Conservation (phyloP, 2,329 filamentous ascomycete species). For the Apiospora aurea region DNA sequence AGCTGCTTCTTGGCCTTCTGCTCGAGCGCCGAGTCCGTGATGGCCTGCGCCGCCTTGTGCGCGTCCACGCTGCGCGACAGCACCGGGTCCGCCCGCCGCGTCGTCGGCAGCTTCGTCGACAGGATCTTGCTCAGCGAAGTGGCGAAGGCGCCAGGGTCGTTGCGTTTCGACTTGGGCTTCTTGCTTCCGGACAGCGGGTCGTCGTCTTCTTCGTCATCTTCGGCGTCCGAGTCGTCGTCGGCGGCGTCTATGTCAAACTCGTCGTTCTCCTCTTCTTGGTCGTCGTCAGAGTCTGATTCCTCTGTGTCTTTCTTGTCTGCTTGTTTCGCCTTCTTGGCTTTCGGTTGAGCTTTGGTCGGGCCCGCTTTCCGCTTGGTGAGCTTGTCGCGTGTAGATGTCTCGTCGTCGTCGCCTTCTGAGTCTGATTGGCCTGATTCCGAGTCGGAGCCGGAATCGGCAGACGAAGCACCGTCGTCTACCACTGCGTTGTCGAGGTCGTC, state of each 20-base stretch:
- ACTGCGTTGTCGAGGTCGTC: constrained; percentile 60
- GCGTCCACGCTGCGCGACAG: constrained; percentile 82
- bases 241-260: constrained; percentile 46
- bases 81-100: constrained; percentile 88
- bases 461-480: constrained; percentile 56
- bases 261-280: constrained; percentile 39
- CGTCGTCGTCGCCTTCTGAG: constrained; percentile 45
- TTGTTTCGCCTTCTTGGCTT: constrained; percentile 28
- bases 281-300: constrained; percentile 33
- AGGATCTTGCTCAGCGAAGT: constrained; percentile 94
- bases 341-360: constrained; percentile 30
- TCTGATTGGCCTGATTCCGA: constrained; percentile 34
- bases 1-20: constrained; percentile 80
- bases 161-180: constrained; percentile 76
- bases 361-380: constrained; percentile 41
- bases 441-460: constrained; percentile 34
- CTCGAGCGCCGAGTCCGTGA: constrained; percentile 80
- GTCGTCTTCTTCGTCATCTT: constrained; percentile 45
- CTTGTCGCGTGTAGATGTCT: constrained; percentile 35
- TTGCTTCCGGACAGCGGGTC: constrained; percentile 39
- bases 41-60: constrained; percentile 72
- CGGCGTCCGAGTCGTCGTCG: constrained; percentile 50
- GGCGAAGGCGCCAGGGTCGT: constrained; percentile 90
- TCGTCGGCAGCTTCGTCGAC: constrained; percentile 82
- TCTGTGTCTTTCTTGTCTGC: constrained; percentile 36